A percentile compares a stretch with the other conserved stretches of the same genome.
Conservation (phyloP, 2,329 filamentous ascomycete genomes). For the Fusarium sp. region DNA sequence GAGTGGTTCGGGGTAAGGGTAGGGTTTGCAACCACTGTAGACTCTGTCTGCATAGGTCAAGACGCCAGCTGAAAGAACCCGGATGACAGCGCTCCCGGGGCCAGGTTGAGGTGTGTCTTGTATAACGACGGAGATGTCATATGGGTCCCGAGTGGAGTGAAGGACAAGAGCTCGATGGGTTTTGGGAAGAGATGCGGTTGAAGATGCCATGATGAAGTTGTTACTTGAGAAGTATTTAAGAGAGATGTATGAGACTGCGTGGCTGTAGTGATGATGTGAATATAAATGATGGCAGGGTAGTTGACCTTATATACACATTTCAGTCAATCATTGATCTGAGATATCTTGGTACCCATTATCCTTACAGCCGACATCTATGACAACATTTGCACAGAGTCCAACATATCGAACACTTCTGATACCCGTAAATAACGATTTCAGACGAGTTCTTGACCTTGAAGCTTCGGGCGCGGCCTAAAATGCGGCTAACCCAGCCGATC, state of each 20-base stretch:
- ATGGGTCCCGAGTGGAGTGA: conserved; percentile 4
- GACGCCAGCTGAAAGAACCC: background rate
- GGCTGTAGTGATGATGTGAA: too few relatives aligned
- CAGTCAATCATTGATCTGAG: too few relatives aligned
- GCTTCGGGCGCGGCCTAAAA: background rate
- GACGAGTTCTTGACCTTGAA: rapidly evolving
- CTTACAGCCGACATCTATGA: too few relatives aligned
- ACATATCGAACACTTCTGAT: too few relatives aligned
- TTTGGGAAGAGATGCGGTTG: background rate
- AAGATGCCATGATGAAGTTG: background rate
- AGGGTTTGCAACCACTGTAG: background rate
- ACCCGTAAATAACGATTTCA: too few relatives aligned
- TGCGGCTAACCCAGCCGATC: rapidly evolving
- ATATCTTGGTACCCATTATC: too few relatives aligned
- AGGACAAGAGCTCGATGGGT: background rate
- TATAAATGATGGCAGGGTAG: too few relatives aligned
- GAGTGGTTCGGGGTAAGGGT: conserved; percentile 9
- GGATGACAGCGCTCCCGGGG: background rate
- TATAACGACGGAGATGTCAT: conserved; percentile 1
- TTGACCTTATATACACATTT: too few relatives aligned
- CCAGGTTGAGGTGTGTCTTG: background rate
- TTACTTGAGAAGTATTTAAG: too few relatives aligned
- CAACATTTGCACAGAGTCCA: too few relatives aligned
- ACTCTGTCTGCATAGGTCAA: conserved; percentile 9
- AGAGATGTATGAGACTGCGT: too few relatives aligned